These are phyloP conservation scores for Cicer yamashitae DNA, from an alignment of 306 rosid genomes.

Conservation along the genomic window DNA sequence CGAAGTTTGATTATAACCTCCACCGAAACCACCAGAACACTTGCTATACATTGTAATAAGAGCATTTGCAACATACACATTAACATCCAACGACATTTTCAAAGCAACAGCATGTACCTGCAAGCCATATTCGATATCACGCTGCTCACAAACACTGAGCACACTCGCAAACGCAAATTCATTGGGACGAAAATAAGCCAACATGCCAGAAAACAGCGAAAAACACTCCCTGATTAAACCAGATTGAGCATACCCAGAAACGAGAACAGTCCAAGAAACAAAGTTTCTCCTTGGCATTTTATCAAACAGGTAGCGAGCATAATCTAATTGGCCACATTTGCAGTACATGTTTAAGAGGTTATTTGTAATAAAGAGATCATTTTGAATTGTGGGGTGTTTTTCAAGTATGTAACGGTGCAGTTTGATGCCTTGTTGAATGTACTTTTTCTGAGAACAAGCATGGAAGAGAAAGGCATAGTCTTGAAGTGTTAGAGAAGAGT, in stretches of 20 bases:
- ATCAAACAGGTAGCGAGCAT: conserved; percentile 66
- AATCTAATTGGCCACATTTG: conserved; percentile 61
- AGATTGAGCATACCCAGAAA: conserved; percentile 72
- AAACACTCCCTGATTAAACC: conserved; percentile 55
- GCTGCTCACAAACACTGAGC: conserved; percentile 58
- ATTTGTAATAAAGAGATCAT: conserved; percentile 66
- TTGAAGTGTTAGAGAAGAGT: conserved; percentile 55
- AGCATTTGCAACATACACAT: conserved; percentile 72
- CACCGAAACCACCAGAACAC: conserved; percentile 45
- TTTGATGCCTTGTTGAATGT: conserved; percentile 64
- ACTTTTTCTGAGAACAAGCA: conserved; percentile 65
- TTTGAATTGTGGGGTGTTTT: conserved; percentile 47
- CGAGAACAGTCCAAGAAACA: conserved; percentile 87
- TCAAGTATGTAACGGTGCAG: conserved; percentile 68
- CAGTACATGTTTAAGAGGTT: conserved; percentile 82
- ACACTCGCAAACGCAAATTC: conserved; percentile 84
- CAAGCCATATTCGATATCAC: conserved; percentile 55
- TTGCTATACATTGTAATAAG: conserved; percentile 85
- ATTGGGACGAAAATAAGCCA: conserved; percentile 62
- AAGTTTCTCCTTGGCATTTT: conserved; percentile 68
- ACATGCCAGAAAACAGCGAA: conserved; percentile 60
- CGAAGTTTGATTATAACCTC: conserved; percentile 41
- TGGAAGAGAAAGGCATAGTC: conserved; percentile 73
- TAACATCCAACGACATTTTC: conserved; percentile 73
- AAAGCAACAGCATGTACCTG: conserved; percentile 82